phyloP scores from a whole-genome alignment of 805 yeast species.

The Kodamaea neixiangensis region DNA sequence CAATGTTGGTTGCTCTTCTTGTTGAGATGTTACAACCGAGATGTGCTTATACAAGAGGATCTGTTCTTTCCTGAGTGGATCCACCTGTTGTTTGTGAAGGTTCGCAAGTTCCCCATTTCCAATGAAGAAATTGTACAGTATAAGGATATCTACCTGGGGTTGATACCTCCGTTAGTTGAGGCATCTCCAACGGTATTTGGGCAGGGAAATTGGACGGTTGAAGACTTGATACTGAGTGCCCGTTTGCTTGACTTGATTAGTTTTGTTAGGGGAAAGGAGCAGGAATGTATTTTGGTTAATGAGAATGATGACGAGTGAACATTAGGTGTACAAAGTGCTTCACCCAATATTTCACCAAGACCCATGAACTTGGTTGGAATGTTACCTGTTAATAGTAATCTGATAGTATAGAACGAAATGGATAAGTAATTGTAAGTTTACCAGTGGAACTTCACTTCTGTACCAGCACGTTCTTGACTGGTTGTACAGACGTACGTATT shows the following conservation, averaged over 20 bases:
- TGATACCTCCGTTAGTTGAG: slow-evolving; percentile 49
- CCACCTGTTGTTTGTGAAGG: slow-evolving; percentile 34
- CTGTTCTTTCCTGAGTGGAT: slow-evolving; percentile 56
- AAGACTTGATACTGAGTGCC: slow-evolving; percentile 52
- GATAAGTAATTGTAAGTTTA: no score
- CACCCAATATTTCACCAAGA: no score
- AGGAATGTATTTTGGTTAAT: slow-evolving; percentile 43
- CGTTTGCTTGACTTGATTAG: slow-evolving; percentile 52
- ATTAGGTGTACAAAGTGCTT: no score
- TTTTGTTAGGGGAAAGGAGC: slow-evolving; percentile 47
- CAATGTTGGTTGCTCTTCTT: slow-evolving; percentile 65
- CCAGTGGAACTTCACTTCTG: no score
- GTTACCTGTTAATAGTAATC: no score
- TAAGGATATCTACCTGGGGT: slow-evolving; percentile 51
- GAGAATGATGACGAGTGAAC: slow-evolving; percentile 5
- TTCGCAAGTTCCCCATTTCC: slow-evolving; percentile 40
- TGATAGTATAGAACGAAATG: no score
- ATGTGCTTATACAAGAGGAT: slow-evolving; percentile 33
- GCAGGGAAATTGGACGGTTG: slow-evolving; percentile 50
- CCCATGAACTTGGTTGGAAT: no score
- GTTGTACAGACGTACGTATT: no score
- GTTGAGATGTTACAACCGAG: slow-evolving; percentile 55
- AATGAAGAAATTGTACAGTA: slow-evolving; percentile 58
- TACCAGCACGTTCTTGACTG: no score
- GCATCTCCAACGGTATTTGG: slow-evolving; percentile 60